phyloP scores from a whole-genome alignment of 208 protist species.

The Acanthamoeba culbertsoni region DNA sequence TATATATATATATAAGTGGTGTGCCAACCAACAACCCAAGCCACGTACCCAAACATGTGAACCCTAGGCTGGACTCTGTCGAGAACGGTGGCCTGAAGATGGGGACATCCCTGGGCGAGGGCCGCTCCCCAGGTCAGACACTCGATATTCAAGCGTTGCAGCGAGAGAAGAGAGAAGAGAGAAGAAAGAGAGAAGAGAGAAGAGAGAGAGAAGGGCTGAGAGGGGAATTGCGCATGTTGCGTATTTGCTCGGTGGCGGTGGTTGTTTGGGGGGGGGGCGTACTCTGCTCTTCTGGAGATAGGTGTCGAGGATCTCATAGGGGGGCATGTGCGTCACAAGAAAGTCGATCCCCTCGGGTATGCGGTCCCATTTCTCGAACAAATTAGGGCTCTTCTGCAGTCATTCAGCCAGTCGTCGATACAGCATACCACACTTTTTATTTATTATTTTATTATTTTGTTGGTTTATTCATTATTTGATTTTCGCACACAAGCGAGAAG shows the following conservation, averaged over 20 bases:
- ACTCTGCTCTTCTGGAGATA: conserved; percentile 1
- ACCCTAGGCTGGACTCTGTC: conserved; percentile 1
- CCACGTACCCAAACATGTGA: conserved; percentile 60
- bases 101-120: conserved; percentile 7
- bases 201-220: too few species aligned
- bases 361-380: conserved; percentile 13
- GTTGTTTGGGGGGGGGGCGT: too few species aligned
- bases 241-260: too few species aligned
- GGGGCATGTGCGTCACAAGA: conserved; percentile 32
- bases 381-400: background rate
- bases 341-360: conserved; percentile 18
- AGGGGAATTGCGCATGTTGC: too few species aligned
- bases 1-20: too few species aligned
- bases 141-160: background rate
- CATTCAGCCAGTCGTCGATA: too few species aligned
- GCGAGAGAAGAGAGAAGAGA: background rate
- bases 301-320: conserved; percentile 15
- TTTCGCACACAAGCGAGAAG: too few species aligned
- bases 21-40: too few species aligned
- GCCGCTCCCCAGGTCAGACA: background rate
- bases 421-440: too few species aligned
- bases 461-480: too few species aligned
- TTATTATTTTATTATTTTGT: too few species aligned
- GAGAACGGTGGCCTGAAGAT: background rate
- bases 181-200: background rate